Evolutionary conservation across 2,329 filamentous ascomycete genomes (phyloP), one percentile per base, ranked within the genome.

Genomic region (Trichoderma afroharzianum): DNA sequence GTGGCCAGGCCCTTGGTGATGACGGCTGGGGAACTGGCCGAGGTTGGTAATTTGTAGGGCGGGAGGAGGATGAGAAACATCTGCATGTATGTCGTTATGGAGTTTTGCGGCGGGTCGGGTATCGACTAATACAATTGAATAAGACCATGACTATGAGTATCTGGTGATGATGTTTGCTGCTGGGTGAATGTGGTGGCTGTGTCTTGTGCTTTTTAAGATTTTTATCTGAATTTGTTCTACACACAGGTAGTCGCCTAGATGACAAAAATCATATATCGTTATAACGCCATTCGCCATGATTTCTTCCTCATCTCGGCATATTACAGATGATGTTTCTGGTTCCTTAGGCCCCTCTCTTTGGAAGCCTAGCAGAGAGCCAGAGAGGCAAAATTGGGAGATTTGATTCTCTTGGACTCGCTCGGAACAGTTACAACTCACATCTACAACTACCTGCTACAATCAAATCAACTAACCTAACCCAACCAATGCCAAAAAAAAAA

Each of bases 71-170:
- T 59, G 57, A 55, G 63, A 36, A 55, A 33, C 21, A 68, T 68
- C 55, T 68, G 66, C 66, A 68, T 68, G 66, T 61, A 61, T 68
- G 66, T 68, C 55, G 66, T 68, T 68, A 68, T 68, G 66, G 66
- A 61, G 33, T 61, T 68, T 33, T 58, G 66, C 30, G 39, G 58
- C 33, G 33, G 53, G 32, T 43, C 36, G 64, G 53, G 33, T 68
- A 57, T 68, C 36, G 66, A 58, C 66, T 68, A 68, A 61, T 61
- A 50, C 66, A 57, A 68, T 33, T 39, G 33, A 68, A 62, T 36
- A 64, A 73, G 63, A 71, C 47, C 21, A 63, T 39, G 33, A 32
- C n/a, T 43, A 28, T 63, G 24, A 24, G 47, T 50, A 33, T 21
- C 8, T 39, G n/a, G n/a, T 50, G 43, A 50, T 61, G 66, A 18